A percentile compares a stretch with the other conserved stretches of the same genome.
phyloP scores from a whole-genome alignment of 345 rosid genomes.

The Dipteronia dyeriana region DNA sequence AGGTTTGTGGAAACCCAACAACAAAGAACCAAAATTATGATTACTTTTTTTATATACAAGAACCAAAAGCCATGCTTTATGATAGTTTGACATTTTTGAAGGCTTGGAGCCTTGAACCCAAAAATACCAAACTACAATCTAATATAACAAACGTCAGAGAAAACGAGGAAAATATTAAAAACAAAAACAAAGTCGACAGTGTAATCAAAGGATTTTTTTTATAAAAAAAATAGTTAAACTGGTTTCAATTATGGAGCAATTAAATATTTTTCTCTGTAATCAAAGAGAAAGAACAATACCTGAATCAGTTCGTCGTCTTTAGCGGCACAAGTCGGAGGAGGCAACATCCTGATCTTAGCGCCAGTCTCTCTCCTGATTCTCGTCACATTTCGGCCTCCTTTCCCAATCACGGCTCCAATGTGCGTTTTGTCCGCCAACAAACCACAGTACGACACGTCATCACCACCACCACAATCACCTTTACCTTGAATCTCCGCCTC shows the following conservation, averaged over 20 bases:
- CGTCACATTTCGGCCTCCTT: conserved; percentile 41
- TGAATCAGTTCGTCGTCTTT: conserved; percentile 56
- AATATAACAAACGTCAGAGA: background rate
- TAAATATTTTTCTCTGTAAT: conserved; percentile 4
- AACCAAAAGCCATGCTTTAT: no score
- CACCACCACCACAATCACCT: conserved; percentile 24
- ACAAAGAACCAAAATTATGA: no score
- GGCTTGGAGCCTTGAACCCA: background rate
- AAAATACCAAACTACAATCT: background rate
- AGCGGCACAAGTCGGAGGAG: conserved; percentile 54
- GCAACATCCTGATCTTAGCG: conserved; percentile 54
- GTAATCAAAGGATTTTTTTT: background rate
- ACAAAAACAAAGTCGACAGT: background rate
- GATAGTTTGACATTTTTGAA: background rate
- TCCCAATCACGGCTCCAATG: conserved; percentile 58
- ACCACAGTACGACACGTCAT: conserved; percentile 56
- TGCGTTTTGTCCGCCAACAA: conserved; percentile 49
- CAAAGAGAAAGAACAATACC: conserved; percentile 32
- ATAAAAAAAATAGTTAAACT: background rate
- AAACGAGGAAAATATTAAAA: background rate
- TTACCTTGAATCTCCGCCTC: conserved; percentile 24
- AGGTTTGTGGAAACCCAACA: no score
- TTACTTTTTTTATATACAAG: no score
- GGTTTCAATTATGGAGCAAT: background rate
- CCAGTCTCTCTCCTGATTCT: conserved; percentile 54